Conservation (phyloP, 1,139 yeast genomes). For the Casaregolazyma lundiana region DNA sequence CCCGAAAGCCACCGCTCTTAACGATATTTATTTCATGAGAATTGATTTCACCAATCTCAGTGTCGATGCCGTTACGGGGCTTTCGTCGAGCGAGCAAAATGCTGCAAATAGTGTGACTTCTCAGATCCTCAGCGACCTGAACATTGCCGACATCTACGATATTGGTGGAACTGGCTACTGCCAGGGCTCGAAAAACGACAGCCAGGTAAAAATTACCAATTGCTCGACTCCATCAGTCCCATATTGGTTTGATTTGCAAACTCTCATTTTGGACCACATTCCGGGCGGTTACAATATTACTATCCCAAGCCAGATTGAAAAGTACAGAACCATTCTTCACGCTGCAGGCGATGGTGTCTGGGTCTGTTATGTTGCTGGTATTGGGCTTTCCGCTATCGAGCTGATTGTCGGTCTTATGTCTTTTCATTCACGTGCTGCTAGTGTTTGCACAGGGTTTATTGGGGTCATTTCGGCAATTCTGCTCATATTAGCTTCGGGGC, state of each 20-base stretch:
- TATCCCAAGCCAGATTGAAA: constrained; percentile 34
- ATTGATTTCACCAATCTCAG: constrained; percentile 35
- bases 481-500: constrained; percentile 35
- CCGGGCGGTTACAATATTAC: constrained; percentile 25
- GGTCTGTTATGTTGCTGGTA: constrained; percentile 44
- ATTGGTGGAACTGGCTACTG: constrained; percentile 75
- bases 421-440: constrained; percentile 34
- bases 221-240: constrained; percentile 40
- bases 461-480: constrained; percentile 30
- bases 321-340: constrained; percentile 35
- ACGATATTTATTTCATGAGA: constrained; percentile 40
- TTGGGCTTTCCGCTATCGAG: constrained; percentile 39
- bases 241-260: constrained; percentile 59
- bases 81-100: constrained; percentile 17
- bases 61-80: constrained; percentile 18
- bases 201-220: constrained; percentile 35
- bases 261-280: constrained; percentile 43
- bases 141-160: constrained; percentile 58
- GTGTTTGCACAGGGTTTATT: constrained; percentile 34
- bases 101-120: constrained; percentile 17
- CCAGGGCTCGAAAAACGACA: constrained; percentile 40
- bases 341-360: constrained; percentile 44
- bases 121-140: constrained; percentile 34
- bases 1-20: constrained; percentile 24
- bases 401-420: constrained; percentile 39